Evolutionary conservation across 2,329 filamentous ascomycete genomes (phyloP), one percentile per base, ranked within the genome.

Genomic region (Ophiostoma tasmaniense): DNA sequence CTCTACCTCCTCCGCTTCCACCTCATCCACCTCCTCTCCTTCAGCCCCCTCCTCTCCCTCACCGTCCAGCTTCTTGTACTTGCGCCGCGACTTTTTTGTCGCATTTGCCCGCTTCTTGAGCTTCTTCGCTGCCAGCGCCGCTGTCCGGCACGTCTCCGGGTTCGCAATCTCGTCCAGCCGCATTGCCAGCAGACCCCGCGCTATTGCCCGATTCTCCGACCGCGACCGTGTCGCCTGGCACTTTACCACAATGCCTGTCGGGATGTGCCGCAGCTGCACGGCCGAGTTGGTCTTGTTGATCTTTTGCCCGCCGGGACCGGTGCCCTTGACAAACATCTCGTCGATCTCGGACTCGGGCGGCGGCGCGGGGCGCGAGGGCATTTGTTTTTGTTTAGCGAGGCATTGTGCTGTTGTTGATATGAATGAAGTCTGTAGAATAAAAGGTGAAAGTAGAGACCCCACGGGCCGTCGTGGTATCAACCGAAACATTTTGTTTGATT

Each of bases 241-340:
- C 80, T 99, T 99, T 72, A 99, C 87, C 17, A 98, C 93, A 67
- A 97, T 87, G 71, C 94, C 94, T 0, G 93, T 96, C 6, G 94
- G 92, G 20, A 90, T 80, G 78, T 99, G 95, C 73, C 90, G 95
- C 45, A 99, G 83, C 77, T 99, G 95, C 2, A 97, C 94, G 50
- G 94, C 94, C 0, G 92, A 97, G 73, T 89, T 93, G 33, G 95
- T 99, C 87, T 99, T 99, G 80, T 99, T 99, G 80, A 98, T 98
- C 78, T 97, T 97, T 77, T 99, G 95, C 0, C 95, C 95, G 30
- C 95, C 95, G 0, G 95, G 94, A 1, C 95, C 95, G 74, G 87
- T 91, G 74, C 95, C 95, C 77, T 95, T 96, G 71, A 99, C 84
- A 79, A 96, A 98, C 59, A 84, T 85, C 76, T 97, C 91, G 69